These are phyloP conservation scores for Excoecaria agallocha DNA, from an alignment of 345 rosid species.

Conservation along the genomic window DNA sequence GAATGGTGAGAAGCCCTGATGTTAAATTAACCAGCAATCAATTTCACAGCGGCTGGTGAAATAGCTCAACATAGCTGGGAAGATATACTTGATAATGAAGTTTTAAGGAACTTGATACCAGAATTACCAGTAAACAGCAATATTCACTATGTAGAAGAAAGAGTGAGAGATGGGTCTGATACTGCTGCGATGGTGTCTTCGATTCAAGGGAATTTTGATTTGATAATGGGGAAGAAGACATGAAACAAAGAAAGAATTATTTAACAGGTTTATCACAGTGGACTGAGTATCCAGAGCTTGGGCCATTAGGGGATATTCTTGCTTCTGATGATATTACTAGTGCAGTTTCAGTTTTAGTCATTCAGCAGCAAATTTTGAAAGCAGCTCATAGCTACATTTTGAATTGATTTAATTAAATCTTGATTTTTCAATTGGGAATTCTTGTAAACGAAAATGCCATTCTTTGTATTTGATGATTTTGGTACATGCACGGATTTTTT, in stretches of 20 bases:
- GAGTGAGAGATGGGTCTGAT: constrained; percentile 27
- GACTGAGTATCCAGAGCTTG: constrained; percentile 25
- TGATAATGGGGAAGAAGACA: constrained; percentile 27
- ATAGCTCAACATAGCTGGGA: too few relatives aligned
- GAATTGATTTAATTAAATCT: constrained; percentile 14
- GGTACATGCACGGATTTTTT: too few relatives aligned
- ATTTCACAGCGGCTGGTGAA: too few relatives aligned
- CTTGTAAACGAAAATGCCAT: not conserved
- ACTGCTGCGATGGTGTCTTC: constrained; percentile 16
- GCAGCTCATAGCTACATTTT: constrained; percentile 16
- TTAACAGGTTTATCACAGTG: constrained; percentile 24
- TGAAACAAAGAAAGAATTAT: constrained; percentile 1
- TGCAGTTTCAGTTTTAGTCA: constrained; percentile 19
- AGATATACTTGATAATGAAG: too few relatives aligned
- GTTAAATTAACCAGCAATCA: too few relatives aligned
- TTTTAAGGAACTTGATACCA: constrained; percentile 6
- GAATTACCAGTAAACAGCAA: not conserved
- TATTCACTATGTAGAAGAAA: not conserved
- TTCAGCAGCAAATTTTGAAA: constrained; percentile 28
- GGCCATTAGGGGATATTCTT: constrained; percentile 27
- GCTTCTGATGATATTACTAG: constrained; percentile 19
- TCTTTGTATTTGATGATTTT: not conserved
- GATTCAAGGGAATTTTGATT: constrained; percentile 9
- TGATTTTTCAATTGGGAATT: too few relatives aligned
- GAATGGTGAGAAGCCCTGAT: too few relatives aligned